Evolutionary conservation across 1,284 basidiomycete genomes (phyloP).

Genomic region (Tilletia caries): DNA sequence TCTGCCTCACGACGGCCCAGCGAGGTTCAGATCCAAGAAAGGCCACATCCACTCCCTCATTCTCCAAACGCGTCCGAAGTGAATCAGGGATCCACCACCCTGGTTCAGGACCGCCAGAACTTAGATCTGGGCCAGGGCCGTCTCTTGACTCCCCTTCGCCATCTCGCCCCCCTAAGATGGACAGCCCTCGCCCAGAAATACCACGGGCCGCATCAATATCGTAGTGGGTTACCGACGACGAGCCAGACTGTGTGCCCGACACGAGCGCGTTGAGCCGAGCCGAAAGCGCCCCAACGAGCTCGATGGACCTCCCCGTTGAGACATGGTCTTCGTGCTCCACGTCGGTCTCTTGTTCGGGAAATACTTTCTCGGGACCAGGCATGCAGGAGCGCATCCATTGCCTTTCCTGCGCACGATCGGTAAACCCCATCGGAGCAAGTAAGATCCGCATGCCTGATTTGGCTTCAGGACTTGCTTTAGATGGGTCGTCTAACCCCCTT

Average conservation of each 20-base stretch:
- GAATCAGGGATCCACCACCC: background rate
- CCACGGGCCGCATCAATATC: too few relatives aligned
- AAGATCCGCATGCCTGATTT: background rate
- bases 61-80: background rate
- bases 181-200: too few relatives aligned
- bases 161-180: too few relatives aligned
- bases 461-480: background rate
- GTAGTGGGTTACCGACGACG: too few relatives aligned
- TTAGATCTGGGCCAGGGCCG: too few relatives aligned
- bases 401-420: background rate
- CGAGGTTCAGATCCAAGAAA: background rate
- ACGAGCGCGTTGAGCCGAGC: too few relatives aligned
- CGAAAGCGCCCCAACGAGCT: too few relatives aligned
- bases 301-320: too few relatives aligned
- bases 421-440: background rate
- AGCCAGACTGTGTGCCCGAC: too few relatives aligned
- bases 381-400: background rate
- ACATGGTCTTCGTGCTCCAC: too few relatives aligned
- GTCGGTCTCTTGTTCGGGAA: background rate
- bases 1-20: background rate
- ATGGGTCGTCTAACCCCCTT: background rate
- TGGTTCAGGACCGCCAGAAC: background rate
- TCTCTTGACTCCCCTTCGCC: too few relatives aligned
- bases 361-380: background rate
- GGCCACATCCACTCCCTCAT: background rate